Base-by-base conservation (phyloP, 2,329 filamentous ascomycete species). In the Xylaria digitata region DNA sequence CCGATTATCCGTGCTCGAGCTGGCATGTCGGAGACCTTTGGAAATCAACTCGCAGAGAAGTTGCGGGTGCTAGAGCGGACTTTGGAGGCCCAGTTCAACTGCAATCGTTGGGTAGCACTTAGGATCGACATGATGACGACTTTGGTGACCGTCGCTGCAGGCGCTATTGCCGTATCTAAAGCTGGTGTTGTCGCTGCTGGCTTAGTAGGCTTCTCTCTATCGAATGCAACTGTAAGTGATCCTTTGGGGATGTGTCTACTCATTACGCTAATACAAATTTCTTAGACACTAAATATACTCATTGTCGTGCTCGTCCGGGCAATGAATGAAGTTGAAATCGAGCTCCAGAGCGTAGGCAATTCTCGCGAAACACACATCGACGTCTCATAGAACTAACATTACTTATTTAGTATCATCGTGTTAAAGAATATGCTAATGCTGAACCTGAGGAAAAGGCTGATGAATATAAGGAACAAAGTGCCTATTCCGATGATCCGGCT, bases 61-160 rank as follows among this genome's bases (percentile, higher is more conserved):
- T 67, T 88, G 37, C 79, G 83, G 1, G 74, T 81, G 0, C 85
- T 82, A 75, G 80, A 82, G 11, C 80, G 81, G 6, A 78, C 84
- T 0, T 77, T 80, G 0, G 84, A 87, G 71, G 78, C 85, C 0
- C 83, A 82, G 53, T 86, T 81, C 68, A 87, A 87, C 74, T 83
- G 83, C 66, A 88, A 88, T 72, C 82, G 86, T 7, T 88, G 86
- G 86, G 83, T 88, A 2, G 80, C 82, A 1, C 80, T 87, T 45
- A 82, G 86, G 5, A 79, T 86, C 4, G 86, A 87, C 67, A 80
- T 86, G 70, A 82, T 85, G 59, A 86, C 85, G 1, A 84, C 85
- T 0, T 75, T 86, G 1, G 84, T 87, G 11, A 82, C 83, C 13
- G 78, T 86, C 1, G 79, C 79, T 9, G 86, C 85, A 0, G 86